Conservation (phyloP, 495 filamentous ascomycete species). For the Aspergillus heteromorphus region DNA sequence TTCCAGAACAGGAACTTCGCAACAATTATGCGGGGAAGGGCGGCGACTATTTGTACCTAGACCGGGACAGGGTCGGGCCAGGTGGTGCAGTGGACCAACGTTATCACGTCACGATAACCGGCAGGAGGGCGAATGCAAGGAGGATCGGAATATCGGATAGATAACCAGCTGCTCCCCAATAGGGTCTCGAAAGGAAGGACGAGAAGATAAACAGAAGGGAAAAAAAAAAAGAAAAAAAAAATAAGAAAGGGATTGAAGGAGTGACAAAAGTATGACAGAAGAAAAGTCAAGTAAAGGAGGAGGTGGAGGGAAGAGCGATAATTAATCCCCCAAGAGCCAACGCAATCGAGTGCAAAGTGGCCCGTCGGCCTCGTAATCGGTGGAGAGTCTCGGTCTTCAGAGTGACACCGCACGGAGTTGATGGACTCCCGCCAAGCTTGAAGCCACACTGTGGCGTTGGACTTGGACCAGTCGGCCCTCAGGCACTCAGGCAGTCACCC, state of each 20-base stretch:
- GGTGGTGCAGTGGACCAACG: constrained; percentile 1
- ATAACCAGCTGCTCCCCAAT: not conserved
- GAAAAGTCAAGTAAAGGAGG: not conserved
- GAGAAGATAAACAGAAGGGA: not conserved
- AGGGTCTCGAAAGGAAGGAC: too few species aligned
- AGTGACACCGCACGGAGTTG: too few species aligned
- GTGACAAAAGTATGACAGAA: too few species aligned
- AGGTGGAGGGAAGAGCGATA: too few species aligned
- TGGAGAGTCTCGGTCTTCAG: too few species aligned
- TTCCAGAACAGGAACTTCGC: not conserved
- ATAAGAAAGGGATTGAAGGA: not conserved
- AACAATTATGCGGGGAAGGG: constrained; percentile 5
- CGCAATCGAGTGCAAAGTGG: not conserved
- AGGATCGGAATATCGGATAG: not conserved
- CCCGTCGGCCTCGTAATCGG: not conserved
- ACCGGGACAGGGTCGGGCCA: not conserved
- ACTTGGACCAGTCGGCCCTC: too few species aligned
- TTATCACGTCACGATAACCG: constrained; percentile 4
- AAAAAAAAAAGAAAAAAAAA: not conserved
- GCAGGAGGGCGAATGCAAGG: not conserved
- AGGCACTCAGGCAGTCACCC: too few species aligned
- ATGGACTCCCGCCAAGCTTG: too few species aligned
- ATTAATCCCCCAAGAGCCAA: too few species aligned
- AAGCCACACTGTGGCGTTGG: too few species aligned
- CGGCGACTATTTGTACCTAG: not conserved